phyloP scores from a whole-genome alignment of 768 basidiomycete species.

The Podaxis sp. region DNA sequence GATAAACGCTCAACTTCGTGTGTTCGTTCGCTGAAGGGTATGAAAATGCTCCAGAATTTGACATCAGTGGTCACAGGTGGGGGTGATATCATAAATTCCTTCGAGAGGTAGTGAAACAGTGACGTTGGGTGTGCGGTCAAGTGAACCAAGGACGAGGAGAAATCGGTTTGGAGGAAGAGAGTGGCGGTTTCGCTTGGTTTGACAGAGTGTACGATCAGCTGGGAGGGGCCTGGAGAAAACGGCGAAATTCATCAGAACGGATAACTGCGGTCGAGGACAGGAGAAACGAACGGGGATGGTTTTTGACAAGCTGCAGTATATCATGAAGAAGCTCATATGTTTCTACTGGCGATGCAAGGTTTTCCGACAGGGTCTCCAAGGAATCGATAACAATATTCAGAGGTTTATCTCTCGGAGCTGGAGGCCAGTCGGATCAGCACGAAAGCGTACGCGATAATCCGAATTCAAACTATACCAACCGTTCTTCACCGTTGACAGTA shows the following conservation, averaged over 20 bases:
- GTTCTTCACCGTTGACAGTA: conserved; percentile 43
- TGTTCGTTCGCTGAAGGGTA: conserved; percentile 62
- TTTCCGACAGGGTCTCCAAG: conserved; percentile 60
- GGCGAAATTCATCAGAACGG: conserved; percentile 8
- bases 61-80: conserved; percentile 58
- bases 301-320: conserved; percentile 43
- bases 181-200: conserved; percentile 49
- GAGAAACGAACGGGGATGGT: conserved; percentile 49
- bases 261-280: neutral
- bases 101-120: conserved; percentile 67
- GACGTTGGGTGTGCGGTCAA: conserved; percentile 68
- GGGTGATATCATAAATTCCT: conserved; percentile 69
- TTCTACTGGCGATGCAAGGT: conserved; percentile 53
- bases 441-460: neutral
- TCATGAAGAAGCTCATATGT: conserved; percentile 52
- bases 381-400: conserved; percentile 72
- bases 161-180: conserved; percentile 56
- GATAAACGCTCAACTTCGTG: conserved; percentile 62
- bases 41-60: conserved; percentile 82
- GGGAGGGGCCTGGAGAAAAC: conserved; percentile 44
- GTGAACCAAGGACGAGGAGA: conserved; percentile 65
- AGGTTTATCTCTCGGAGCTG: conserved; percentile 41
- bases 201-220: conserved; percentile 58
- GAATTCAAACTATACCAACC: conserved; percentile 27
- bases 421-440: neutral